A percentile compares a stretch with the other conserved stretches of the same genome.
Conservation (phyloP, 2,329 filamentous ascomycete species). For the Coniochaeta ligniaria region DNA sequence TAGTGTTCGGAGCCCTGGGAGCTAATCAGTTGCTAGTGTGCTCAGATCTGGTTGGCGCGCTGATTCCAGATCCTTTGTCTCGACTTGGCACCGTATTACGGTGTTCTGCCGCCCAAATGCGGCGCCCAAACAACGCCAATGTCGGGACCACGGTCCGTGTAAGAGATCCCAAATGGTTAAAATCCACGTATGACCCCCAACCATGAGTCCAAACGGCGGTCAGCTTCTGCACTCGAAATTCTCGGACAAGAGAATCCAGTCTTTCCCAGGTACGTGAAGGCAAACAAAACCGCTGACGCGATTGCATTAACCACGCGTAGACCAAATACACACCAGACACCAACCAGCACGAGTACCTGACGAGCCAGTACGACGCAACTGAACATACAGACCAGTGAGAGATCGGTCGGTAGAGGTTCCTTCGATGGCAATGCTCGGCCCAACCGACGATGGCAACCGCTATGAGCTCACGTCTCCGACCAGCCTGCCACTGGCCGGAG, state of each 20-base stretch:
- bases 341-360: neutral
- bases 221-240: neutral
- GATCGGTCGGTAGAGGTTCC: neutral
- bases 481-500: slow-evolving; percentile 46
- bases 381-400: neutral
- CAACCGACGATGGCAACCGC: slow-evolving; percentile 39
- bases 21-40: neutral
- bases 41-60: neutral
- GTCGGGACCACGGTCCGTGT: neutral
- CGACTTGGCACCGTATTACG: neutral
- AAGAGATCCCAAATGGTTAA: neutral
- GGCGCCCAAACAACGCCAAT: neutral
- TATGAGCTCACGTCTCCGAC: slow-evolving; percentile 50
- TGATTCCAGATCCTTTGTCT: neutral
- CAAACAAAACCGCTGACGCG: neutral
- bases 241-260: neutral
- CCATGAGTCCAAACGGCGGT: neutral
- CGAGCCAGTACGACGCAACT: neutral
- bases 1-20: too few species aligned
- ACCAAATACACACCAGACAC: neutral
- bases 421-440: slow-evolving; percentile 24
- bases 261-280: neutral
- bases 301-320: neutral
- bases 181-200: neutral
- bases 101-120: neutral